A percentile compares a stretch with the other conserved stretches of the same genome.
Conservation (phyloP, 208 protist genomes). For the Kentomonas sorsogonicus region DNA sequence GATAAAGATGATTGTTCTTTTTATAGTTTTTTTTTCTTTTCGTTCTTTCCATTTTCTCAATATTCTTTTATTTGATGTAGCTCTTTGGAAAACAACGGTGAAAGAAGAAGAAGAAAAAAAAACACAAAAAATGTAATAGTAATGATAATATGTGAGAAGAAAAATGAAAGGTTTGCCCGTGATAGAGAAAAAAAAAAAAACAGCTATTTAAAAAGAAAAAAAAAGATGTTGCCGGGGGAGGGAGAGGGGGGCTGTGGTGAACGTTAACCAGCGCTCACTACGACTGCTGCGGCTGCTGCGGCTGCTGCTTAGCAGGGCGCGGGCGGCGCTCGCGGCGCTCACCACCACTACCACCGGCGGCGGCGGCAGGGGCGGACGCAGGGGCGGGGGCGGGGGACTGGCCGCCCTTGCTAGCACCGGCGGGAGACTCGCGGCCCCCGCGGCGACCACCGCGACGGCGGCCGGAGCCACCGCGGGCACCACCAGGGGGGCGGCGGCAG, state of each 20-base stretch:
- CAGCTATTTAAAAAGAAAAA: slow-evolving; percentile 12
- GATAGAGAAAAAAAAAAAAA: slow-evolving; percentile 13
- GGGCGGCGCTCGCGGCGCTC: not conserved
- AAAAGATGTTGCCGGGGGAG: not conserved
- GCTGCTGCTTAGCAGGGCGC: not conserved
- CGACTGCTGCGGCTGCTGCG: too few species aligned
- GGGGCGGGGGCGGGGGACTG: too few species aligned
- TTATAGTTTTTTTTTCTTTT: slow-evolving; percentile 10
- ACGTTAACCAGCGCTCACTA: too few species aligned
- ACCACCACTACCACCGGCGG: too few species aligned
- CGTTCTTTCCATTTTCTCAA: not conserved
- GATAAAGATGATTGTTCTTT: not conserved
- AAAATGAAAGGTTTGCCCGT: not conserved
- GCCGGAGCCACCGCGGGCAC: too few species aligned
- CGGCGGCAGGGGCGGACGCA: too few species aligned
- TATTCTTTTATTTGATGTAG: slow-evolving; percentile 11
- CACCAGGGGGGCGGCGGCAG: too few species aligned
- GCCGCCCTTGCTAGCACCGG: too few species aligned
- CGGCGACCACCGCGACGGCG: too few species aligned
- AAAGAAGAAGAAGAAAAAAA: slow-evolving; percentile 1
- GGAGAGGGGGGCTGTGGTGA: too few species aligned
- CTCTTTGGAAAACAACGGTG: slow-evolving; percentile 2
- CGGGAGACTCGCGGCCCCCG: too few species aligned
- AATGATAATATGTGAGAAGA: not conserved
- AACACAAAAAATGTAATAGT: not conserved